These are phyloP conservation scores for Schizochytrium sp. DNA, from an alignment of 108 stramenopile genomes.

Conservation along the genomic window DNA sequence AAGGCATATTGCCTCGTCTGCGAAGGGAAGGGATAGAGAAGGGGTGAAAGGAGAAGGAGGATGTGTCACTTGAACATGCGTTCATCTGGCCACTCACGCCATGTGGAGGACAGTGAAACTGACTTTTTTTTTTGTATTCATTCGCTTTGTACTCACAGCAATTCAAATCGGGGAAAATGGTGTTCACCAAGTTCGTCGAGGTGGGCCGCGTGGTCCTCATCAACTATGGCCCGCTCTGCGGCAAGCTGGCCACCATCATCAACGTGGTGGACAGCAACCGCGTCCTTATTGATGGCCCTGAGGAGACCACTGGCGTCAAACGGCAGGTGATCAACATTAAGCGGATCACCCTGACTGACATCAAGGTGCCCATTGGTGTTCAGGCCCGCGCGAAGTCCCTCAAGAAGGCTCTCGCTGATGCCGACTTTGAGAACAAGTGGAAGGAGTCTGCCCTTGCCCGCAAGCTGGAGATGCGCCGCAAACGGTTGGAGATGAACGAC, in stretches of 20 bases:
- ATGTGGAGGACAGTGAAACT: no score
- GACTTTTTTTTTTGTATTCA: no score
- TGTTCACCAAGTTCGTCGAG: conserved; percentile 91
- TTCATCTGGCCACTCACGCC: no score
- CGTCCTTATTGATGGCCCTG: conserved; percentile 85
- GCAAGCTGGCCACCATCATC: conserved; percentile 90
- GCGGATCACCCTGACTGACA: conserved; percentile 83
- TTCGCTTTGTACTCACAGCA: background rate
- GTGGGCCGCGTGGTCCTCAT: conserved; percentile 94
- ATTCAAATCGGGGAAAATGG: conserved; percentile 45
- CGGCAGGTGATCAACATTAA: conserved; percentile 91
- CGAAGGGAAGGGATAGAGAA: no score
- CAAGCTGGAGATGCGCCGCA: conserved; percentile 78
- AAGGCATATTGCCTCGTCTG: no score
- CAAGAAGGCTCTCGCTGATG: conserved; percentile 73
- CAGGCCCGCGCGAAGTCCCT: conserved; percentile 80
- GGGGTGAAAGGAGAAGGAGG: no score
- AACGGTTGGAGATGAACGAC: conserved; percentile 70
- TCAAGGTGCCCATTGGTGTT: conserved; percentile 76
- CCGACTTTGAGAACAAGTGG: conserved; percentile 77
- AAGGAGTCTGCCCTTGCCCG: conserved; percentile 81
- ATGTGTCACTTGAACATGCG: no score
- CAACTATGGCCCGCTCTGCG: conserved; percentile 88
- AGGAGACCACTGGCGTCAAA: conserved; percentile 67
- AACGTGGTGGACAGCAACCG: conserved; percentile 93